phyloP scores from a whole-genome alignment of 2,329 filamentous ascomycete species.

The Talaromyces sp. region DNA sequence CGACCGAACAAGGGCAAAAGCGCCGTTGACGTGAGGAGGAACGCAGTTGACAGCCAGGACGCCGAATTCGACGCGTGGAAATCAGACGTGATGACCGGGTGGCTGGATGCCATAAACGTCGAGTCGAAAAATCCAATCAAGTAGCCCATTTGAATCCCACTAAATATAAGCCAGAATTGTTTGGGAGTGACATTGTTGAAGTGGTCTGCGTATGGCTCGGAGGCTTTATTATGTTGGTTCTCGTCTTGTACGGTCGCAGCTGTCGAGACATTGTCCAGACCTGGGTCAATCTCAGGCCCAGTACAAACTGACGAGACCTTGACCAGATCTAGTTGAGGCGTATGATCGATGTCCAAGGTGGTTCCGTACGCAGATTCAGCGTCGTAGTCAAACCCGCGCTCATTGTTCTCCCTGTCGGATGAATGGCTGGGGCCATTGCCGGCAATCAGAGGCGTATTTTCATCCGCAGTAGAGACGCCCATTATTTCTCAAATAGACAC shows the following conservation, averaged over 20 bases:
- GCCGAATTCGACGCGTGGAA: constrained; percentile 73
- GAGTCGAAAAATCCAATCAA: constrained; percentile 63
- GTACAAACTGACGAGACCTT: constrained; percentile 24
- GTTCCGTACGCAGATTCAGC: neutral
- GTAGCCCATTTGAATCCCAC: constrained; percentile 53
- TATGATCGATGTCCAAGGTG: neutral
- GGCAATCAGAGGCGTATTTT: constrained; percentile 15
- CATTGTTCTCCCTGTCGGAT: neutral
- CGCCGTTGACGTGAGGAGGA: constrained; percentile 69
- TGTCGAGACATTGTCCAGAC: constrained; percentile 20
- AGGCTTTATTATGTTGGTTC: neutral
- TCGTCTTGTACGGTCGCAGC: constrained; percentile 6
- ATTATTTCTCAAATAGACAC: constrained; percentile 18
- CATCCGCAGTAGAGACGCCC: constrained; percentile 11
- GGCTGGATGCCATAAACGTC: constrained; percentile 75
- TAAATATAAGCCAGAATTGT: constrained; percentile 61
- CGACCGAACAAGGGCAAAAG: constrained; percentile 72
- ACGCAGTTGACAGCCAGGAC: constrained; percentile 77
- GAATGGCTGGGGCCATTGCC: neutral
- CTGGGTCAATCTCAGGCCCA: constrained; percentile 22
- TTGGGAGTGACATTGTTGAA: constrained; percentile 34
- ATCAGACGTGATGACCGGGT: constrained; percentile 76
- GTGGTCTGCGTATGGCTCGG: constrained; percentile 23
- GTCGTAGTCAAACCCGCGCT: neutral
- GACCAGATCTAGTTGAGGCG: constrained; percentile 15